Conservation (phyloP, 495 filamentous ascomycete genomes). For the Penicillium malachiteum region DNA sequence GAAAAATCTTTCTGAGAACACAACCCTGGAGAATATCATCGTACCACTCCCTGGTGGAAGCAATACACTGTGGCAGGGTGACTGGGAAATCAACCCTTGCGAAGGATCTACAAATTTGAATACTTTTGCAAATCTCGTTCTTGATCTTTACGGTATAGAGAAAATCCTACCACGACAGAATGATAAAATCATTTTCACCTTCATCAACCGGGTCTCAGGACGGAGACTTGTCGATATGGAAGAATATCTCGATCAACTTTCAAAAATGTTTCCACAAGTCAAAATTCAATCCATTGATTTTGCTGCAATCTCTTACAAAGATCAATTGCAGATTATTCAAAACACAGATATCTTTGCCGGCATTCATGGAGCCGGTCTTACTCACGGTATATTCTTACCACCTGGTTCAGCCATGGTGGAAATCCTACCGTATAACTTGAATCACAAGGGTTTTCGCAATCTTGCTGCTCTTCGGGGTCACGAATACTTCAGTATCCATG, state of each 20-base stretch:
- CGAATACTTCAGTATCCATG: conserved; percentile 31
- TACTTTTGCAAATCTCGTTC: conserved; percentile 30
- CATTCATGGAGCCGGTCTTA: conserved; percentile 41
- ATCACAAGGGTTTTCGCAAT: conserved; percentile 39
- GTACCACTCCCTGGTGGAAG: conserved; percentile 36
- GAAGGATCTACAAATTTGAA: conserved; percentile 23
- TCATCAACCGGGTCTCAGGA: conserved; percentile 31
- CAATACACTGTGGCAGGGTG: conserved; percentile 40
- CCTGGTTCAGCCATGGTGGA: conserved; percentile 33
- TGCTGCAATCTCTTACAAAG: conserved; percentile 27
- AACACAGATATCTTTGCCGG: conserved; percentile 39
- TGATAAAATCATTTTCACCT: conserved; percentile 27
- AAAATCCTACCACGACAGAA: conserved; percentile 8
- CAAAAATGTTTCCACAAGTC: conserved; percentile 21
- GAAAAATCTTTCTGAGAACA: conserved; percentile 13
- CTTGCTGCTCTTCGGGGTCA: conserved; percentile 29
- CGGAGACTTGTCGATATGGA: conserved; percentile 28
- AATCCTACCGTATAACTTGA: conserved; percentile 32
- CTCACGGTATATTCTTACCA: conserved; percentile 38
- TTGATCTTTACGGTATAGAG: conserved; percentile 20
- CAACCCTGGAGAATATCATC: conserved; percentile 29
- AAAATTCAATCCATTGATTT: conserved; percentile 37
- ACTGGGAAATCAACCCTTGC: conserved; percentile 30
- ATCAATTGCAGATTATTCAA: conserved; percentile 32
- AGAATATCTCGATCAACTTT: conserved; percentile 23